Evolutionary conservation across 768 basidiomycete genomes (phyloP), one percentile per base, ranked within the genome.

Genomic region (Lactarius evosmus): DNA sequence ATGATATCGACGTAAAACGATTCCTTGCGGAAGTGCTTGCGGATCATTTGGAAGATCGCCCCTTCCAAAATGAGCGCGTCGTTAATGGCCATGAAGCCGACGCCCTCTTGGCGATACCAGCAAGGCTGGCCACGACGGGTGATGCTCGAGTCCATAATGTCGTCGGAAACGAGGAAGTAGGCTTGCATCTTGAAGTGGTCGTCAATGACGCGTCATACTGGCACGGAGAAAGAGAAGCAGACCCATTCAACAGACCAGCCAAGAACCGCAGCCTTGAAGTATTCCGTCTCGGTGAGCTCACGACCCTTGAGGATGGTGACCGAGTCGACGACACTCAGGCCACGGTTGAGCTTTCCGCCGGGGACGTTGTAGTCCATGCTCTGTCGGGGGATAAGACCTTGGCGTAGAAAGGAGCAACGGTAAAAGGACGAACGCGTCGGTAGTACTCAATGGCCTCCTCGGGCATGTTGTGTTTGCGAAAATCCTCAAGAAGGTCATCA

Each of bases 241-340:
- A 95, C 95, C 66, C 98, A 80, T 76, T 98, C 96, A 69, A 99
- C 86, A 75, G 91, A 88, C 96, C 96, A 98, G 4, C 95, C 96
- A 32, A 98, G 80, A 33, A 96, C 77, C 4, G 93, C 95, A 7
- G 93, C 84, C 69, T 90, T 86, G 76, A 88, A 79, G 78, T 96
- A 98, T 77, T 98, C 95, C 6, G 91, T 85, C 0, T 94, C 92
- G 0, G 80, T 79, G 66, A 96, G 76, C 19, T 77, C 53, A 2
- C 84, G 78, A 1, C 89, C 92, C 63, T 88, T 85, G 65, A 98
- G 76, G 73, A 98, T 95, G 76, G 93, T 87, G 58, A 88, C 90
- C 3, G 93, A 91, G 75, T 98, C 96, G 52, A 95, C 89, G 70
- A 97, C 95, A 12, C 93, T 94, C 78, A 98, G 81, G n/a, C 96